Evolutionary conservation across 2,329 filamentous ascomycete species (phyloP).

Genomic region (Whalleya microplaca): DNA sequence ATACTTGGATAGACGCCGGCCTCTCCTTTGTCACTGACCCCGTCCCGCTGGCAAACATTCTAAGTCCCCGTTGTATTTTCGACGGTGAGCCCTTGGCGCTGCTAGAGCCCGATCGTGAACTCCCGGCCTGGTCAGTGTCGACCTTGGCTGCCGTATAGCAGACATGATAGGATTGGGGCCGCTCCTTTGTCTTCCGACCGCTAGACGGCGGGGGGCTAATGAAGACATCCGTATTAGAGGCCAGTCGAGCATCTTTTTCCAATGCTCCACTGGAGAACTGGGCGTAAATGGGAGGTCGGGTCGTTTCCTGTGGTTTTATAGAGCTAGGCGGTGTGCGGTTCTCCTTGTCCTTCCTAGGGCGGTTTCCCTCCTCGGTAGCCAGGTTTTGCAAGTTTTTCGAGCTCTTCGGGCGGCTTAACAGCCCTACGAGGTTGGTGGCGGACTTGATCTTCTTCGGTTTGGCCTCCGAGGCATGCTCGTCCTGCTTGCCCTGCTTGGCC

Average conservation of each 20-base stretch:
- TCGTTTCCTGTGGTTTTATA: constrained; percentile 42
- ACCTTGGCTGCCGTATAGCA: constrained; percentile 32
- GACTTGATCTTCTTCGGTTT: constrained; percentile 83
- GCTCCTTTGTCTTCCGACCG: constrained; percentile 41
- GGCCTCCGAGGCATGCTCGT: constrained; percentile 50
- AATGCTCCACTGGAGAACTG: constrained; percentile 62
- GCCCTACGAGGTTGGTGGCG: constrained; percentile 75
- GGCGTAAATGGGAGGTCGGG: constrained; percentile 76
- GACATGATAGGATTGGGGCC: constrained; percentile 57
- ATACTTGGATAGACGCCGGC: constrained; percentile 42
- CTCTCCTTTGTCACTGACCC: constrained; percentile 46
- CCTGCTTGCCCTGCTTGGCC: constrained; percentile 45
- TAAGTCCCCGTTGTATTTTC: constrained; percentile 47
- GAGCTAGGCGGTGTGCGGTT: constrained; percentile 69
- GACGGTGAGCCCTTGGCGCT: constrained; percentile 34
- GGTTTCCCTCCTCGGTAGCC: constrained; percentile 54
- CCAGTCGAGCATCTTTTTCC: constrained; percentile 28
- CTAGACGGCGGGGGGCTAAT: constrained; percentile 26
- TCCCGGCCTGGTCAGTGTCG: constrained; percentile 21
- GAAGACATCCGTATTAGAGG: constrained; percentile 12
- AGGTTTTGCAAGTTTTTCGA: constrained; percentile 66
- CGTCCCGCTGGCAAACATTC: constrained; percentile 44
- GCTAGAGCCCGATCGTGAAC: constrained; percentile 23
- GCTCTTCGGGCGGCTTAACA: constrained; percentile 77
- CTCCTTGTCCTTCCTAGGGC: constrained; percentile 73